Conservation (phyloP, 441 rosid species). For the Theobroma grandiflorum region DNA sequence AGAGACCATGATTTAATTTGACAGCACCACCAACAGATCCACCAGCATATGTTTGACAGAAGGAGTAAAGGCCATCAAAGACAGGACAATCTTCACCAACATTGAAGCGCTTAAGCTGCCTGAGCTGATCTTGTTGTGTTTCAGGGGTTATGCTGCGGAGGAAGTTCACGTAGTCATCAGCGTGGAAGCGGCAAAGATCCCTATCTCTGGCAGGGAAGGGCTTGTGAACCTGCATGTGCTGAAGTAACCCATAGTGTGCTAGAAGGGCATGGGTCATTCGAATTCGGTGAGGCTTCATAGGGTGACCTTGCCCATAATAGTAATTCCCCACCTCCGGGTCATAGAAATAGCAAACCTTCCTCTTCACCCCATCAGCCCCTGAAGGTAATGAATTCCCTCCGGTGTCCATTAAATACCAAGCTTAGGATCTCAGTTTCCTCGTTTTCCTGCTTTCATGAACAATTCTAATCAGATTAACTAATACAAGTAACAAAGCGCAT, state of each 20-base stretch:
- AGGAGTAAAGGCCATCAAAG: constrained; percentile 72
- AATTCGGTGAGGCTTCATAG: constrained; percentile 86
- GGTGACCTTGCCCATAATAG: constrained; percentile 81
- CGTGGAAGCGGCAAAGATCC: constrained; percentile 65
- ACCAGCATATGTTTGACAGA: constrained; percentile 80
- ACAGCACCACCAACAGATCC: constrained; percentile 74
- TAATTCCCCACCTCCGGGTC: constrained; percentile 71
- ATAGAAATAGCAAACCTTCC: constrained; percentile 64
- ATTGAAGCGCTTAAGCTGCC: constrained; percentile 62
- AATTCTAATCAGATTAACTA: background rate
- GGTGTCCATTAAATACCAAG: constrained; percentile 40
- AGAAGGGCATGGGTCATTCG: constrained; percentile 84
- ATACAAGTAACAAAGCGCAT: background rate
- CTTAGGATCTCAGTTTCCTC: constrained; percentile 2
- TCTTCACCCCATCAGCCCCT: constrained; percentile 62
- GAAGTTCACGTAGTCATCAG: constrained; percentile 57
- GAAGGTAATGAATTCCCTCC: constrained; percentile 62
- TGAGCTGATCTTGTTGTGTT: constrained; percentile 59
- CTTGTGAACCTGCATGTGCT: constrained; percentile 57
- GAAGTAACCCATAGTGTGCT: constrained; percentile 67
- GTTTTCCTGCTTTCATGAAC: constrained; percentile 4
- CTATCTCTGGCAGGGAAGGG: constrained; percentile 61
- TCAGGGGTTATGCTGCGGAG: constrained; percentile 57
- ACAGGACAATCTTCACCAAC: constrained; percentile 87
- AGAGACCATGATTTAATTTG: constrained; percentile 54